phyloP scores from a whole-genome alignment of 1,139 yeast species.

The Suhomyces wounanorum region DNA sequence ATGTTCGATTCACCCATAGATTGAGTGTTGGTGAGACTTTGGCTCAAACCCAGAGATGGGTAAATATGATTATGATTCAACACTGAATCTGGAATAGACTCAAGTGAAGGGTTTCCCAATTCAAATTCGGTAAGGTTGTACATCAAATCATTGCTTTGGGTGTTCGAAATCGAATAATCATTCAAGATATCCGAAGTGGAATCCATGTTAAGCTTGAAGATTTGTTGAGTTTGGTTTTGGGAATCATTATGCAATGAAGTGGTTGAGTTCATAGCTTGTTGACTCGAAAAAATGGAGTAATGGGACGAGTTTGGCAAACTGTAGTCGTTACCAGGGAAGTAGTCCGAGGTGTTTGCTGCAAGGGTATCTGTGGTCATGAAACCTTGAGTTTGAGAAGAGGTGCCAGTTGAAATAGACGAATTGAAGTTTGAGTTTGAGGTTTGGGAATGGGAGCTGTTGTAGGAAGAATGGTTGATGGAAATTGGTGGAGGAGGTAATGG shows the following conservation, averaged over 20 bases:
- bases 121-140: slow-evolving; percentile 31
- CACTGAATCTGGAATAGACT: slow-evolving; percentile 29
- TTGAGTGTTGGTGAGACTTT: slow-evolving; percentile 8
- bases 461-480: slow-evolving; percentile 9
- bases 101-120: slow-evolving; percentile 30
- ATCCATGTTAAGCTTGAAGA: slow-evolving; percentile 22
- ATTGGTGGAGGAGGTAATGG: slow-evolving; percentile 31
- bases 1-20: slow-evolving; percentile 1
- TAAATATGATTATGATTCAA: slow-evolving; percentile 7
- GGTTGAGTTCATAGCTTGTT: slow-evolving; percentile 25
- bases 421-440: slow-evolving; percentile 7
- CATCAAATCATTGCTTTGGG: slow-evolving; percentile 23
- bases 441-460: slow-evolving; percentile 8
- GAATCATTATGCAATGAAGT: slow-evolving; percentile 18
- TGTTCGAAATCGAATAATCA: slow-evolving; percentile 15
- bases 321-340: slow-evolving; percentile 17
- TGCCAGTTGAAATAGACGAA: slow-evolving; percentile 14
- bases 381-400: slow-evolving; percentile 10
- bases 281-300: slow-evolving; percentile 30
- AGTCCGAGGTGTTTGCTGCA: slow-evolving; percentile 11
- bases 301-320: slow-evolving; percentile 20
- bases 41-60: slow-evolving; percentile 10
- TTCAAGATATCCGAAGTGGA: slow-evolving; percentile 20
- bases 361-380: slow-evolving; percentile 4
- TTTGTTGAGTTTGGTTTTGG: slow-evolving; percentile 11